These are phyloP conservation scores for Sclerotinia borealis DNA, from an alignment of 2,329 filamentous ascomycete species.

Conservation along the genomic window DNA sequence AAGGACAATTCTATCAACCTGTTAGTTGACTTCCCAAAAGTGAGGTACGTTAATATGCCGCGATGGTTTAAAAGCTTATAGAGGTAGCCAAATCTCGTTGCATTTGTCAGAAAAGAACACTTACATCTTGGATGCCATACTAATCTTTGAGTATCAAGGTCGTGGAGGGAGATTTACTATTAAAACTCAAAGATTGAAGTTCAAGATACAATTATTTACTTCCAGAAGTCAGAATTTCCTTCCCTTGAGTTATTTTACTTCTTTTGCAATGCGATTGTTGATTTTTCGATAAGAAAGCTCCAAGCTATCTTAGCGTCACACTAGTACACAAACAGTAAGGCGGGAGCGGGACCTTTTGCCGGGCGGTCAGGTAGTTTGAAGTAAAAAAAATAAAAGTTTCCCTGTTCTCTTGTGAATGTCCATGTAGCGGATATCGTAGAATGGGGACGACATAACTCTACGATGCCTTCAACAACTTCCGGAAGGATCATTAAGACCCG, in stretches of 20 bases:
- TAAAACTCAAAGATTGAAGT: background rate
- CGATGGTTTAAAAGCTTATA: background rate
- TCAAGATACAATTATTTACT: background rate
- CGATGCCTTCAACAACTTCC: constrained; percentile 56
- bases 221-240: too few species aligned
- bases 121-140: constrained; percentile 17
- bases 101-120: background rate
- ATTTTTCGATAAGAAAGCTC: constrained; percentile 10
- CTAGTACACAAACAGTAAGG: background rate
- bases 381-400: constrained; percentile 10
- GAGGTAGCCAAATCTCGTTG: background rate
- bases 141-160: background rate
- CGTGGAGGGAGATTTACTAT: background rate
- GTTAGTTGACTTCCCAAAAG: constrained; percentile 13
- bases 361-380: constrained; percentile 1
- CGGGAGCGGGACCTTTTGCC: background rate
- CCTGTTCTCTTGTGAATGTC: background rate
- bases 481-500: constrained; percentile 63
- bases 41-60: background rate
- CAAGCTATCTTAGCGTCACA: constrained; percentile 9
- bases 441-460: constrained; percentile 30
- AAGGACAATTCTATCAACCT: constrained; percentile 47
- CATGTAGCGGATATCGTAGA: constrained; percentile 6
- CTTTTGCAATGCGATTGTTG: constrained; percentile 10
- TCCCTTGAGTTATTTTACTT: too few species aligned